Evolutionary conservation across 495 filamentous ascomycete species (phyloP).

Genomic region (Cercophora sp.): DNA sequence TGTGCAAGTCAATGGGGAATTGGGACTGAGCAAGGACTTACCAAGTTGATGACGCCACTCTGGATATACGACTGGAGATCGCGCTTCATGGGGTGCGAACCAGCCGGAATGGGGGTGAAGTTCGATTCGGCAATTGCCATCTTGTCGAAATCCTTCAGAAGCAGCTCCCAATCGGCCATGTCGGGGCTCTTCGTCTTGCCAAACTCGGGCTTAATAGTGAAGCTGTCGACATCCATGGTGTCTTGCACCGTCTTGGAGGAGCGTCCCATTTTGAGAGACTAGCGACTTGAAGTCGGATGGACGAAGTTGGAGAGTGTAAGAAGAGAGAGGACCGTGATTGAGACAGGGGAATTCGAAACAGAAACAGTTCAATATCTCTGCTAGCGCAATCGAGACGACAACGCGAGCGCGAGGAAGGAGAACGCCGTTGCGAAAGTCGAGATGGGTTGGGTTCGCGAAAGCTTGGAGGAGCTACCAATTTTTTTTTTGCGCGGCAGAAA

Average conservation of each 20-base stretch:
- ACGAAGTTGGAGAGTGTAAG: neutral
- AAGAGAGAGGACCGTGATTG: conserved; percentile 15
- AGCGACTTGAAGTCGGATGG: neutral
- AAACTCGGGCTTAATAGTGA: conserved; percentile 87
- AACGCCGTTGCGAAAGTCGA: too few species aligned
- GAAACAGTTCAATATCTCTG: too few species aligned
- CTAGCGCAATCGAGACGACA: too few species aligned
- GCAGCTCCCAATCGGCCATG: conserved; percentile 78
- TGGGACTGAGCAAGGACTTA: too few species aligned
- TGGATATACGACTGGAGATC: conserved; percentile 93
- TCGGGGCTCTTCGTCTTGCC: conserved; percentile 63
- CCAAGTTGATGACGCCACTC: conserved; percentile 86
- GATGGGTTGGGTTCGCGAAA: conserved; percentile 1
- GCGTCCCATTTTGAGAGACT: conserved; percentile 15
- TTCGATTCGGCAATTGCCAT: conserved; percentile 82
- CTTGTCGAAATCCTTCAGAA: conserved; percentile 89
- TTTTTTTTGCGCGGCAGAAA: conserved; percentile 19
- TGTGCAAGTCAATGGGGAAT: too few species aligned
- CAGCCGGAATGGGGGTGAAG: conserved; percentile 89
- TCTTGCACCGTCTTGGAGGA: too few species aligned
- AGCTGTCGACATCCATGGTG: conserved; percentile 58
- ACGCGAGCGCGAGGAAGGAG: too few species aligned
- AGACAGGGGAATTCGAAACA: too few species aligned
- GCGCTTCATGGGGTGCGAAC: conserved; percentile 79
- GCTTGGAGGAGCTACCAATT: conserved; percentile 16